Base-by-base conservation (phyloP, 495 filamentous ascomycete genomes). In the Chaetomium fimeti region DNA sequence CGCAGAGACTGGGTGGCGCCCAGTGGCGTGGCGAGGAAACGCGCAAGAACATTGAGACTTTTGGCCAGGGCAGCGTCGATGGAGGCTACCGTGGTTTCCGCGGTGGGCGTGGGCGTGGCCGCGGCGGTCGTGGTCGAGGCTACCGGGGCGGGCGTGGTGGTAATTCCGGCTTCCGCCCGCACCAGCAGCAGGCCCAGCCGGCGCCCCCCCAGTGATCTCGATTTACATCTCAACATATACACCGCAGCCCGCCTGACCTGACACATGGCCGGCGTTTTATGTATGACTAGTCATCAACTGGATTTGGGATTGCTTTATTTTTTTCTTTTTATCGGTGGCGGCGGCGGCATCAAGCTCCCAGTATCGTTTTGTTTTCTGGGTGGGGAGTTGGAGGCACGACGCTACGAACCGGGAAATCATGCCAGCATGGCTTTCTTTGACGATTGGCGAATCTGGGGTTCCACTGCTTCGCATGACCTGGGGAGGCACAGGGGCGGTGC, bases 11-110 rank as follows among this genome's bases (percentile, higher is more conserved):
- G 5, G 91, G 90, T 60, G 93, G 93, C n/a, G 87, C 90, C 22
- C 91, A 96, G 72, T 96, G 93, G 87, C 86, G 94, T 53, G 88
- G 87, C 20, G 92, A 97, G 74, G 94, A 99, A 74, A 88, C 92
- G 67, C 92, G 89, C 76, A 91, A 91, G 75, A 99, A 99, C 73
- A 86, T 99, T 63, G 94, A 99, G 78, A 99, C 94, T 0, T 99
- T 99, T 69, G 94, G 94, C n/a, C 91, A 96, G 75, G 92, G 93
- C 49, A 97, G 91, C 68, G 93, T 99, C 20, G 94, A 99, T 71
- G 84, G 83, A 63, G 86, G 89, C 7, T 92, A 90, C 69, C 86
- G 91, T 16, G 88, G 90, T 60, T 89, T 86, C 60, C 91, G 85
- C 53, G 87, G 89, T 48, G 87, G 88, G 24, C 82, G 89, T 56